Evolutionary conservation across 2,329 filamentous ascomycete species (phyloP), one percentile per base, ranked within the genome.

Genomic region (Harringtonia aguacate): DNA sequence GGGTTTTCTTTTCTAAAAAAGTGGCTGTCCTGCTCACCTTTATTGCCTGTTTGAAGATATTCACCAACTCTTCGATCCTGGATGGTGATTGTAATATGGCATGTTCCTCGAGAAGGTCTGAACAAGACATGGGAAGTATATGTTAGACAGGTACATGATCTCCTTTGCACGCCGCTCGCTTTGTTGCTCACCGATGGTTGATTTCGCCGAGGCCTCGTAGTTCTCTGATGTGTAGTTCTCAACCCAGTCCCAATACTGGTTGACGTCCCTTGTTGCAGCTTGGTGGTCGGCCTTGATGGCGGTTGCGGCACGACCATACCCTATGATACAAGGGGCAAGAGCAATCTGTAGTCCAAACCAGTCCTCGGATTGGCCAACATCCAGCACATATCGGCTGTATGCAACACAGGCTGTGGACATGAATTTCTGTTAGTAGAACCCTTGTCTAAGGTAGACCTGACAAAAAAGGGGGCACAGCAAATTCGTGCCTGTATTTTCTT

Each of bases 191-290:
- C 84, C 78, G 44, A 73, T 77, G 20, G 86, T 86, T 4, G 77
- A 70, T 50, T 68, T 69, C 43, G 94, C 84, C 7, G 86, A 85
- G 49, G 79, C 70, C 1, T 70, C 64, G 52, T 94, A 95, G 58
- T 92, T 85, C 1, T 86, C 80, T 3, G 81, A 84, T 15, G 84
- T 76, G 57, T 95, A 97, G 56, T 86, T 94, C 58, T 89, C 72
- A 52, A 97, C 86, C 90, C 90, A 97, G 37, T 79, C 75, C 82
- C 84, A 92, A 65, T 94, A 97, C 17, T 65, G 70, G 58, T 90
- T 94, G 0, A 69, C 77, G 13, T 82, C 69, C 33, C 71, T 70
- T 48, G 68, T 68, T 30, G 79, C 83, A n/a, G 66, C 68, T 9
- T 31, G 20, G 39, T 72, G 64, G 48, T 84, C 79, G 14, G 68